Evolutionary conservation across 2,329 filamentous ascomycete genomes (phyloP), one percentile per base, ranked within the genome.

Genomic region (Neurospora sp.): DNA sequence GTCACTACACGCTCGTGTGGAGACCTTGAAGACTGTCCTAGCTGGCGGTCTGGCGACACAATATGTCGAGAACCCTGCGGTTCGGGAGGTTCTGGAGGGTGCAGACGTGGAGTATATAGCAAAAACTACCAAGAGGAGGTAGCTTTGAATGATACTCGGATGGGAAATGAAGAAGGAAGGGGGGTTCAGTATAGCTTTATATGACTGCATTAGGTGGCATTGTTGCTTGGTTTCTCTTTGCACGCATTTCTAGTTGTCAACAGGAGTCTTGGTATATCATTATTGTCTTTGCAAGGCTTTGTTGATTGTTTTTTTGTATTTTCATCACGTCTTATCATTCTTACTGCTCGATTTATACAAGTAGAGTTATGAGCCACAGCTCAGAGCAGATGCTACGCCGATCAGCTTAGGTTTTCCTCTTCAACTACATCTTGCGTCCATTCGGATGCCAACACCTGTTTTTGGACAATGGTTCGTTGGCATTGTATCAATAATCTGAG

Each of bases 1-100:
- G 85, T 83, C 83, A 8, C 78, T 86, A 15, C 82, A 81, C 37
- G 80, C 82, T 19, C 79, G 85, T 23, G 79, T 85, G n/a, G 79
- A 82, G 66, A 80, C 83, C 74, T 79, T 87, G 70, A 84, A 82
- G 74, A 78, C 78, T 4, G 71, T 87, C 1, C 81, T 87, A 66
- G 81, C 82, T 17, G 81, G 82, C 36, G 85, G 85, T 1, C 77
- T 84, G 36, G 74, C 75, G 0, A 75, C 73, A 4, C 82, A 84
- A 70, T 82, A 81, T 70, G 67, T 77, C 68, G 76, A 78, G 41
- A 84, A 84, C 69, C 80, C 80, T 0, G 73, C 77, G 6, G 77
- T 83, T 6, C 72, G 75, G 69, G 79, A 81, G 23, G 73, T 82
- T 39, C 72, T 83, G 8, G 76, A 75, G 67, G 73, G 74, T 8